Conservation (phyloP, 2,329 filamentous ascomycete species). For the Claviceps paspali region DNA sequence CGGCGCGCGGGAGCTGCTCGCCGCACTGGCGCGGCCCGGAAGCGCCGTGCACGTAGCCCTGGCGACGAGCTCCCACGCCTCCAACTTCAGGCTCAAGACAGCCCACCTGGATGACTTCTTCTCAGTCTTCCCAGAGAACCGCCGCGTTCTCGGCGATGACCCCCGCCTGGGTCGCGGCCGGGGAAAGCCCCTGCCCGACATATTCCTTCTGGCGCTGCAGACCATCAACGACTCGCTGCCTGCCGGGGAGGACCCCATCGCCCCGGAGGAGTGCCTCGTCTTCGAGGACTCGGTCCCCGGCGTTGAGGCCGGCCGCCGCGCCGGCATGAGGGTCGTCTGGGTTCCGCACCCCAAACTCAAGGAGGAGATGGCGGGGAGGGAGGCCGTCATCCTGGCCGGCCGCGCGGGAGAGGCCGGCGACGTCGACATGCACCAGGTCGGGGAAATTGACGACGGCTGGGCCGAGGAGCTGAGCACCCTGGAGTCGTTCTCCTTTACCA, state of each 20-base stretch:
- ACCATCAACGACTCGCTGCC: conserved; percentile 65
- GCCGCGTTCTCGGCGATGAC: conserved; percentile 77
- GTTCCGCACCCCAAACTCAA: conserved; percentile 68
- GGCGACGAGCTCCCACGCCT: conserved; percentile 60
- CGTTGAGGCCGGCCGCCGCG: conserved; percentile 76
- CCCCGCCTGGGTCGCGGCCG: conserved; percentile 56
- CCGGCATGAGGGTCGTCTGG: conserved; percentile 93
- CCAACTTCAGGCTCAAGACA: conserved; percentile 68
- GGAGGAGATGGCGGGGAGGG: conserved; percentile 59
- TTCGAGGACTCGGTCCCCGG: conserved; percentile 94
- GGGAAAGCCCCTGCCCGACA: conserved; percentile 93
- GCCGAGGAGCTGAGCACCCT: conserved; percentile 37
- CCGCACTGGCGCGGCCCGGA: conserved; percentile 18
- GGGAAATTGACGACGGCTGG: conserved; percentile 45
- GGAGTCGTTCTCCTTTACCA: conserved; percentile 40
- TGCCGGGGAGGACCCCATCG: conserved; percentile 47
- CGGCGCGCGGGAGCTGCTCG: conserved; percentile 57
- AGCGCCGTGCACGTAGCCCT: conserved; percentile 74
- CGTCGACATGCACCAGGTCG: conserved; percentile 38
- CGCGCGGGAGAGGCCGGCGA: conserved; percentile 52
- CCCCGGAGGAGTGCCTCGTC: conserved; percentile 78
- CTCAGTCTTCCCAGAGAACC: conserved; percentile 49
- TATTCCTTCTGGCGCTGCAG: conserved; percentile 74
- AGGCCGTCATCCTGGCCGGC: conserved; percentile 72
- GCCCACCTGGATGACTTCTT: conserved; percentile 42